Base-by-base conservation (phyloP, 306 rosid genomes). In the Trifolium dubium region DNA sequence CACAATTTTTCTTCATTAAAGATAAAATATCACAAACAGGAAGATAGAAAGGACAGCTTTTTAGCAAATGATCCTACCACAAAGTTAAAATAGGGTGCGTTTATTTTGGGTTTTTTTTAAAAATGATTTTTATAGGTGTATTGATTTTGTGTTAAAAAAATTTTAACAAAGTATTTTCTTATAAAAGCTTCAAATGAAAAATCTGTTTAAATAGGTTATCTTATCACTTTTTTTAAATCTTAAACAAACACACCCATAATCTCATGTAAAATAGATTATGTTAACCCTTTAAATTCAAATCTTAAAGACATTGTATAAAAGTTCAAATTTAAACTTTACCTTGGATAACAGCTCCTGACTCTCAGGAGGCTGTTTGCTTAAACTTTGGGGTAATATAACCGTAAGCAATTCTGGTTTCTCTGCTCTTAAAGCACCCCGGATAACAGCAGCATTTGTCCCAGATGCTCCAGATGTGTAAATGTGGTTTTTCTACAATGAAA, bases 401-500 rank as follows among this genome's bases (percentile, higher is more conserved):
- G 99, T 95, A 75, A 95, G 99, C 62, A 95, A 83, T 80, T 95
- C 99, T 35, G 96, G 99, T 83, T 88, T 95, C 83, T 95, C 99
- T 46, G 99, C 99, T 86, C 99, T 85, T 77, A 95, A 83, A 82
- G 99, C 99, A 81, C 99, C 99, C 81, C 99, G 89, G 65, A 95
- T 95, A 51, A 95, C 99, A 63, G 99, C 99, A 72, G 99, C 99
- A 81, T 95, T 95, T 81, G 99, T 95, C 43, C 99, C 99, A 67
- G 99, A 92, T 77, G 99, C 99, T 75, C 99, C 98, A 53, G 99
- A 95, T 72, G 99, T 95, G 76, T 85, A 92, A 43, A 95, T 92
- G 86, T 95, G 99, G 44, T 95, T 95, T 85, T 95, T 95, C 98
- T 95, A 85, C 77, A 72, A 64, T 81, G 63, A 82, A 6, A 71